Evolutionary conservation across 495 filamentous ascomycete genomes (phyloP), one percentile per base, ranked within the genome.

Genomic region (Xylaria scruposa): DNA sequence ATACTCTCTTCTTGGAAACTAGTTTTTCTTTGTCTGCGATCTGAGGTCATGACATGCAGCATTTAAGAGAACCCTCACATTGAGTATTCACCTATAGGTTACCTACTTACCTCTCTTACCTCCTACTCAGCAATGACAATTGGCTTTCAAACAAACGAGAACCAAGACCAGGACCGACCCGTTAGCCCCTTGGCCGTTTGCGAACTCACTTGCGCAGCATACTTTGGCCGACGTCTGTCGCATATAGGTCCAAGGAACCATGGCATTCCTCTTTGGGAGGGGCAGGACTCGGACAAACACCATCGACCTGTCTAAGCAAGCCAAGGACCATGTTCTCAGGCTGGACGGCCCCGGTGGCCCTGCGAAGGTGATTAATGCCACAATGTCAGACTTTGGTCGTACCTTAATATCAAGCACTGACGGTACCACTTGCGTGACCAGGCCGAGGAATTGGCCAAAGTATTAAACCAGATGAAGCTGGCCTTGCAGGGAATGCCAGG

Each of bases 261-360:
- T 97, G 93, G 92, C 96, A 29, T 99, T 99, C 84, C 89, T 99
- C 72, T 98, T 97, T 80, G 90, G 89, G 67, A 87, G 94, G 76
- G 90, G 88, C 77, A 89, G 85, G 82, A 85, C 78, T 75, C 86
- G 80, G 80, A 92, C 79, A 79, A 89, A 82, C 72, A 84, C 80
- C 60, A 80, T 78, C 68, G 85, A 87, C 70, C 80, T 84, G 72
- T 81, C 84, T 73, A 86, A 84, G 76, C 83, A 88, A 77, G 87
- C 87, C 33, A 83, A 83, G 70, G 87, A 89, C 3, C 82, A 86
- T 79, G 78, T 90, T 67, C 75, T 78, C 70, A 87, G 85, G 78
- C 80, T 90, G 63, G 85, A 90, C 76, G 81, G 84, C 66, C 80
- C 85, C 71, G 78, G 79, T 66, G 85, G 84, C 76, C 78, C 81